Evolutionary conservation across 164 flowering plant species (phyloP), one percentile per base, ranked within the genome.

Genomic region (Piper longum): DNA sequence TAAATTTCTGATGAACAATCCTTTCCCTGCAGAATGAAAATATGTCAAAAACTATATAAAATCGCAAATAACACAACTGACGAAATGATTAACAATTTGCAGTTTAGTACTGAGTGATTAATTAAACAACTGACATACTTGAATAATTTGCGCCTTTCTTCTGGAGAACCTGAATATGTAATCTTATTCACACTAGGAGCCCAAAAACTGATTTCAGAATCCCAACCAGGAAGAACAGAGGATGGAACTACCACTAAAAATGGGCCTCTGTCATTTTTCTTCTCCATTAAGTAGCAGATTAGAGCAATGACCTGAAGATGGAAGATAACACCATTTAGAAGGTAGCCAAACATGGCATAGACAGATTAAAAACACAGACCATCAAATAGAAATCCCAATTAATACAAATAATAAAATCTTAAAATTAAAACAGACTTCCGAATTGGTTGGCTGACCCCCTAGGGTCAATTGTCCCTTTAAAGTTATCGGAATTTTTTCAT

Each of bases 181-280:
- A 91, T 87, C 76, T 78, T 90, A 73, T 73, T 86, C 40, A 93
- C 64, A 62, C 80, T 69, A 54, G 96, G 97, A 26, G 99, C 96
- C 99, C 99, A 93, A 64, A 79, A 84, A 73, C 70, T 83, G 45
- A 93, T 75, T 74, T 93, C 99, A 16, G 88, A 76, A 59, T 77
- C 86, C 99, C 99, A 93, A 59, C 96, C 96, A 54, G 97, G 83
- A 59, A 93, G 77, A 62, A 93, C 99, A 45, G 99, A 90, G 41
- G 97, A 90, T 63, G 99, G 99, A 5, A 91, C 99, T 43, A 93
- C 99, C 59, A 93, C 97, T 59, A 93, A 76, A 75, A 90, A 91
- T 16, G 99, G 99, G 58, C 99, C 99, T 78, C 95, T 75, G 64
- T 90, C 97, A 71, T 85, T 85, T 77, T 93, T 93, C 18, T 82